Conservation (phyloP, 2,329 filamentous ascomycete species). For the Periglandula ipomoeae region DNA sequence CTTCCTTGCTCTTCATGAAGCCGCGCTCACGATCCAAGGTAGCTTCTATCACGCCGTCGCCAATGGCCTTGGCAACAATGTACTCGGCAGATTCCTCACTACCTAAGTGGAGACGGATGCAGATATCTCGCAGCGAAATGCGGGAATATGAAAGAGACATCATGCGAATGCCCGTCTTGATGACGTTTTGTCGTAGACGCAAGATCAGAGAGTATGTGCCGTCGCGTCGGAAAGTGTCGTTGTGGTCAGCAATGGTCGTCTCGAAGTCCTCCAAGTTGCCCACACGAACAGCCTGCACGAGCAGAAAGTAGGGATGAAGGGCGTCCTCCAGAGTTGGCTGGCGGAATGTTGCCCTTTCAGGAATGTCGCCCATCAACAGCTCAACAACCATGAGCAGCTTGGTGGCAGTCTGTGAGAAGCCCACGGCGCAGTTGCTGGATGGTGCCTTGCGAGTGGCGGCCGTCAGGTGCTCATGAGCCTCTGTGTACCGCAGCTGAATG, state of each 20-base stretch:
- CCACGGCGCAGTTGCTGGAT: conserved; percentile 76
- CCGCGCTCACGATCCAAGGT: conserved; percentile 88
- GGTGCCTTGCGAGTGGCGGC: conserved; percentile 93
- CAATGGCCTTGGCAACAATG: conserved; percentile 96
- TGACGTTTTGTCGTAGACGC: conserved; percentile 93
- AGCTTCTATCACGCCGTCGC: conserved; percentile 94
- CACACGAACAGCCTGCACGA: conserved; percentile 93
- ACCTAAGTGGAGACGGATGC: conserved; percentile 84
- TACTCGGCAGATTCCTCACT: conserved; percentile 98
- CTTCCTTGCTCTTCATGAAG: conserved; percentile 97
- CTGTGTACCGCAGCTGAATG: conserved; percentile 93
- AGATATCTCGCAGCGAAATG: conserved; percentile 94
- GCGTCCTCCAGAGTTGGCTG: conserved; percentile 79
- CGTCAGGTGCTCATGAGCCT: conserved; percentile 88
- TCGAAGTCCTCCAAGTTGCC: conserved; percentile 92
- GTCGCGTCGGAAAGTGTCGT: conserved; percentile 80
- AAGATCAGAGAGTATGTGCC: conserved; percentile 93
- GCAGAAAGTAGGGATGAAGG: conserved; percentile 83
- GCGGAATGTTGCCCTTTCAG: conserved; percentile 88
- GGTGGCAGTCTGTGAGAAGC: conserved; percentile 91
- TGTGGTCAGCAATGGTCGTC: conserved; percentile 72
- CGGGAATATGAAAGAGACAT: conserved; percentile 97
- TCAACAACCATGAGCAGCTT: conserved; percentile 97
- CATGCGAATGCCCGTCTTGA: conserved; percentile 98
- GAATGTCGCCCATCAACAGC: conserved; percentile 96